Percentiles rank a stretch among this genome's conserved stretches.
phyloP scores from a whole-genome alignment of 176 grass and related monocot species.

The Carex pumila region DNA sequence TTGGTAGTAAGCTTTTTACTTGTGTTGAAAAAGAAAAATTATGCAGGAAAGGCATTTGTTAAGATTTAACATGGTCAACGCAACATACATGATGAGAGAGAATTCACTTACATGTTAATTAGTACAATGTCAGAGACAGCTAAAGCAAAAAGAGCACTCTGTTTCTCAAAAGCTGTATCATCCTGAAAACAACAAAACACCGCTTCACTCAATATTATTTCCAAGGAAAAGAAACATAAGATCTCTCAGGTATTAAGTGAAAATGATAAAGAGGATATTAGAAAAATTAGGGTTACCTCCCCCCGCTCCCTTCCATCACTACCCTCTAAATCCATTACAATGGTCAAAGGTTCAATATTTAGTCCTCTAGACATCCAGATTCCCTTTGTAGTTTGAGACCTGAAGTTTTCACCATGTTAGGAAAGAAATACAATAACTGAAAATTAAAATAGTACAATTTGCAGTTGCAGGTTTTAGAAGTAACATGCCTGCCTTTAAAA shows the following conservation, averaged over 20 bases:
- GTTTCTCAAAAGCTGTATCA: conserved; percentile 98
- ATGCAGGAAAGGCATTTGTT: conserved; percentile 13
- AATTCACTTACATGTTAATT: conserved; percentile 89
- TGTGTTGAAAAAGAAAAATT: not conserved
- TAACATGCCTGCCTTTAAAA: conserved; percentile 75
- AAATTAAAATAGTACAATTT: conserved; percentile 20
- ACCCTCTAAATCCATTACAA: conserved; percentile 98
- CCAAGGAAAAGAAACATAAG: not conserved
- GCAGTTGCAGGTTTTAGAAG: conserved; percentile 7
- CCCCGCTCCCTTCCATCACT: conserved; percentile 98
- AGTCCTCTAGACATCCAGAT: conserved; percentile 74
- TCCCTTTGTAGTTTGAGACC: conserved; percentile 98
- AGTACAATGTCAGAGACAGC: conserved; percentile 96
- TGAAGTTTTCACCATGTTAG: conserved; percentile 23
- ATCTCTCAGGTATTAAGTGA: not conserved
- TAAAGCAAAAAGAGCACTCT: conserved; percentile 97
- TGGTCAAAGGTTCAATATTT: conserved; percentile 84
- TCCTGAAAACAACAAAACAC: conserved; percentile 46
- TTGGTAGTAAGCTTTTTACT: not conserved
- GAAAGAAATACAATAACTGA: not conserved
- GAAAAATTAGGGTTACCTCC: conserved; percentile 51
- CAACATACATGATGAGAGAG: not conserved
- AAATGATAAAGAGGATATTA: not conserved
- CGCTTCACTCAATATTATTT: not conserved
- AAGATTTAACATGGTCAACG: not conserved